Evolutionary conservation across 2,329 filamentous ascomycete genomes (phyloP).

Genomic region (Juglanconis juglandina): DNA sequence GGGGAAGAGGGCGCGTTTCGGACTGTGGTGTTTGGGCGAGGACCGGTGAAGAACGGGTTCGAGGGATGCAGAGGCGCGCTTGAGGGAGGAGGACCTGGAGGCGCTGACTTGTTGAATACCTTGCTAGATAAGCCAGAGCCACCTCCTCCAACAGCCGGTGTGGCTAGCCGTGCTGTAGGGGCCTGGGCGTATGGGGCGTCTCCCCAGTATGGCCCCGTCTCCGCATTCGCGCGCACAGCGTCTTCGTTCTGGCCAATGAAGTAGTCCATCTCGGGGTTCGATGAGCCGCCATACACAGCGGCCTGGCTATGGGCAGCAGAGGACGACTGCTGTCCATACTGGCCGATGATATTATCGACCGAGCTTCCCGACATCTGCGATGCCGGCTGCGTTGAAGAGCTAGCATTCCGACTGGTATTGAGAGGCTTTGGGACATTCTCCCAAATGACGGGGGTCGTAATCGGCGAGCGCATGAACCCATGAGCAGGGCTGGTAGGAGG

Average conservation of each 20-base stretch:
- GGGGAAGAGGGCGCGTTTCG: neutral
- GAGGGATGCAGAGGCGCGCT: neutral
- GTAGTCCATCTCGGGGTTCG: neutral
- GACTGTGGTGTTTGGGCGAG: neutral
- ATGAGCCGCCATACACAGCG: neutral
- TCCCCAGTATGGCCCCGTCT: neutral
- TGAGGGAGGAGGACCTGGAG: neutral
- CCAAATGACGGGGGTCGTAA: neutral
- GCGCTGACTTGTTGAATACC: neutral
- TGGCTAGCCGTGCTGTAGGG: too few relatives aligned
- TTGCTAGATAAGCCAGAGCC: neutral
- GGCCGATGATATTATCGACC: constrained; percentile 30
- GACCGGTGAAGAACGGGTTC: neutral
- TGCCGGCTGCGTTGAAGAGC: neutral
- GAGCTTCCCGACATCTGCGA: constrained; percentile 27
- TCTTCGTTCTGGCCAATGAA: neutral
- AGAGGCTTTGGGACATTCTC: neutral
- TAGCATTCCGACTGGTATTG: neutral
- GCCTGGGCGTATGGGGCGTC: neutral
- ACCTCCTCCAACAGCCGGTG: neutral
- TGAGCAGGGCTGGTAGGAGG: neutral
- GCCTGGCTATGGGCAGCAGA: constrained; percentile 8
- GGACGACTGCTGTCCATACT: constrained; percentile 24
- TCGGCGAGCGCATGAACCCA: neutral
- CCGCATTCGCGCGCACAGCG: neutral